Evolutionary conservation across 163 green algal genomes (phyloP).

Genomic region (Volvox carteri): DNA sequence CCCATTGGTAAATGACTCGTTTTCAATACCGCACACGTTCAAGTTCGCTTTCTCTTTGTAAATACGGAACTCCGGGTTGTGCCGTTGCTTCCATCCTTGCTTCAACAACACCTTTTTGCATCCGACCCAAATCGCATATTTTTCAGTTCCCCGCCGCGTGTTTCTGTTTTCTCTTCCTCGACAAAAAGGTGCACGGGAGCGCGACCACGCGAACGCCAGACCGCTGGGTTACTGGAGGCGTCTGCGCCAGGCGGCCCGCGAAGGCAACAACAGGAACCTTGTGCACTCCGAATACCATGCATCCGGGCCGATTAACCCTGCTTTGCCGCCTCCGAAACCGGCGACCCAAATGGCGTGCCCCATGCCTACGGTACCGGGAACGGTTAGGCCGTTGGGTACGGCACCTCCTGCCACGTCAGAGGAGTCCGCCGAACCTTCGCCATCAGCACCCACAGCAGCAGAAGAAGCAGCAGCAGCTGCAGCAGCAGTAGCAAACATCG

Average conservation of each 20-base stretch:
- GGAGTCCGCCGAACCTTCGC: no score
- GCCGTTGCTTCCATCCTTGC: no score
- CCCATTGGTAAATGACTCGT: background rate
- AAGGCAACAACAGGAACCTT: background rate
- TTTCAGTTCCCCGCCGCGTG: background rate
- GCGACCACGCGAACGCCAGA: conserved; percentile 43
- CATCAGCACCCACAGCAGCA: no score
- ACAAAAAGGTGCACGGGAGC: conserved; percentile 40
- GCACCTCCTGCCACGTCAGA: no score
- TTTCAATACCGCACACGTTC: background rate
- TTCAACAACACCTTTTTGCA: background rate
- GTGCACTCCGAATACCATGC: conserved; percentile 20
- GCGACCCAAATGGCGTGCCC: no score
- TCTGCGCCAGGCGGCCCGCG: background rate
- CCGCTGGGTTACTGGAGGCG: conserved; percentile 28
- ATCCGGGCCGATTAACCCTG: background rate
- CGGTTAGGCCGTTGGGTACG: no score
- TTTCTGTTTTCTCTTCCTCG: background rate
- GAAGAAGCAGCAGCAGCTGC: background rate
- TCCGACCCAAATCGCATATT: background rate
- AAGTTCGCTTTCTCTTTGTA: background rate
- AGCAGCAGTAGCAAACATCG: background rate
- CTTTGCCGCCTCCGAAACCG: background rate
- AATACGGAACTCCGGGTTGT: background rate
- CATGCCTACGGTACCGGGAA: no score